phyloP scores from a whole-genome alignment of 148 eudicot genomes.

The Mesembryanthemum crystallinum region DNA sequence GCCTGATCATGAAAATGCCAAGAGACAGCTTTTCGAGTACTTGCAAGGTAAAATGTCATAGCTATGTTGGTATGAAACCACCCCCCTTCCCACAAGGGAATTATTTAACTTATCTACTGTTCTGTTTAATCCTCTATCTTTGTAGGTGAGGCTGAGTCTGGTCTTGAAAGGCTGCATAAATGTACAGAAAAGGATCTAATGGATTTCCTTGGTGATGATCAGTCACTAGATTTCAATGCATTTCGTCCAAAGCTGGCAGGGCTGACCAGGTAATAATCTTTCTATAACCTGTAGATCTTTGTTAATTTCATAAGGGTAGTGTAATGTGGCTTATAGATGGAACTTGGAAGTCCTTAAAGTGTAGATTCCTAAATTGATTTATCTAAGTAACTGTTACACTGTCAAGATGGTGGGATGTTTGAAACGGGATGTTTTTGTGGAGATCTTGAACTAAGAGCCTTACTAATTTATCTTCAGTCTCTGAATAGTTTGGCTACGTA shows the following conservation, averaged over 20 bases:
- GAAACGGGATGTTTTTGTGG: no score
- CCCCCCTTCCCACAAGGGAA: neutral
- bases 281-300: neutral
- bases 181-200: slow-evolving; percentile 77
- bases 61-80: no score
- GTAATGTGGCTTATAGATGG: neutral
- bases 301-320: no score
- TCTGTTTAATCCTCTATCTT: neutral
- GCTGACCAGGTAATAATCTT: slow-evolving; percentile 48
- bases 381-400: neutral
- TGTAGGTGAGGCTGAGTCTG: slow-evolving; percentile 75
- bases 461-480: neutral
- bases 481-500: neutral
- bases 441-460: neutral
- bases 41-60: slow-evolving; percentile 9
- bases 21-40: slow-evolving; percentile 61
- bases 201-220: slow-evolving; percentile 37
- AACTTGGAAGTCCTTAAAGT: neutral
- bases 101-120: neutral
- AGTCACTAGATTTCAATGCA: slow-evolving; percentile 34
- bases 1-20: slow-evolving; percentile 51
- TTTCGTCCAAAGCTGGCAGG: slow-evolving; percentile 60
- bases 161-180: slow-evolving; percentile 75
- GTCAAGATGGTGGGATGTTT: neutral
- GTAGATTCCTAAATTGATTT: neutral